Evolutionary conservation across 164 flowering plant species (phyloP).

Genomic region (Magnolia kwangsiensis): DNA sequence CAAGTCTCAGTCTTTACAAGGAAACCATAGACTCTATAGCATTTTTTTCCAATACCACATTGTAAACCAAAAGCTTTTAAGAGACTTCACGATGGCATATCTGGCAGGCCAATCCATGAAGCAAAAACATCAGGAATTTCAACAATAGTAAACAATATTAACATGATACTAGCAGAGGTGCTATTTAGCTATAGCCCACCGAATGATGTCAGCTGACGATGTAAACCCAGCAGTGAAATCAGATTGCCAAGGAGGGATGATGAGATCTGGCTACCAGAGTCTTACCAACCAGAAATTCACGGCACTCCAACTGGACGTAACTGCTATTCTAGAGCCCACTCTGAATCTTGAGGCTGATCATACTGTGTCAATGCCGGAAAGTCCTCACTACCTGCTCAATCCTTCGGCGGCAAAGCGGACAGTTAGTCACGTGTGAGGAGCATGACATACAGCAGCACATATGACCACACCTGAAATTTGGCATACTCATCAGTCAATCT

Average conservation of each 20-base stretch:
- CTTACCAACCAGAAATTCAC: background rate
- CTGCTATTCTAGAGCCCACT: background rate
- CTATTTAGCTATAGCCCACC: background rate
- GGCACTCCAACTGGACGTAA: background rate
- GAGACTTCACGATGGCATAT: too few relatives aligned
- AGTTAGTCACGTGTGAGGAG: conserved; percentile 72
- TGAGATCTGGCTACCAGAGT: background rate
- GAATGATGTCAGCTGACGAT: background rate
- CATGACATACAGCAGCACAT: conserved; percentile 90
- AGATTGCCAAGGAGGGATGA: background rate
- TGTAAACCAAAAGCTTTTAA: too few relatives aligned
- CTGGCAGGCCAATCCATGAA: background rate
- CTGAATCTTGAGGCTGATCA: background rate
- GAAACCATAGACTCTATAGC: too few relatives aligned
- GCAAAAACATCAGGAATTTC: background rate
- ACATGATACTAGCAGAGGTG: background rate
- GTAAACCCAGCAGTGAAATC: background rate
- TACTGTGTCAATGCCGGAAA: conserved; percentile 58
- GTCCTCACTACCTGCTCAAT: conserved; percentile 76
- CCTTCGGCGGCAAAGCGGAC: conserved; percentile 86
- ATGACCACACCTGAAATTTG: conserved; percentile 85
- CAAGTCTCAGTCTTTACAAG: too few relatives aligned
- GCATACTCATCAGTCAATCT: background rate
- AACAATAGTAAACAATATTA: background rate
- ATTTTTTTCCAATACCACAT: too few relatives aligned